Base-by-base conservation (phyloP, 306 rosid genomes). In the Sindora glabra region DNA sequence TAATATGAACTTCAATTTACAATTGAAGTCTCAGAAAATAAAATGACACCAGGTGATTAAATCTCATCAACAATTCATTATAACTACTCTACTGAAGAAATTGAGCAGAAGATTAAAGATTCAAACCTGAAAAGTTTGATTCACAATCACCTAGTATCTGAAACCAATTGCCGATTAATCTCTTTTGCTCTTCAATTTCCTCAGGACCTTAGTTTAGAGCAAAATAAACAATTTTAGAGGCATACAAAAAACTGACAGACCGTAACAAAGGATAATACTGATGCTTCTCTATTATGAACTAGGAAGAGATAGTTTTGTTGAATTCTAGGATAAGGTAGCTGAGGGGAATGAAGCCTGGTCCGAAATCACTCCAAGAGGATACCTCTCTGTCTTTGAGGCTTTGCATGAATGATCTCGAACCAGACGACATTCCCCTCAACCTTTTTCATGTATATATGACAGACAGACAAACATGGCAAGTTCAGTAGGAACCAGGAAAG, bases 261-360 rank as follows among this genome's bases (percentile, higher is more conserved):
- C n/a, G n/a, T n/a, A n/a, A n/a, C n/a, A n/a, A n/a, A n/a, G n/a
- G n/a, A n/a, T n/a, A n/a, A n/a, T n/a, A n/a, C n/a, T n/a, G n/a
- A n/a, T n/a, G n/a, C n/a, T n/a, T n/a, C n/a, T n/a, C n/a, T n/a
- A n/a, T n/a, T 41, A 15, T 19, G 22, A 9, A 54, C n/a, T 30
- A 34, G 24, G 46, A 50, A 37, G 72, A 37, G 23, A 42, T 10
- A 8, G 18, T 5, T 24, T 21, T 6, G 46, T 44, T 65, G 21
- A 53, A n/a, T n/a, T n/a, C n/a, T n/a, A n/a, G n/a, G n/a, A n/a
- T n/a, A n/a, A 15, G 5, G 33, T 42, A 62, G 89, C 55, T 86
- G 95, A 78, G 95, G 90, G 89, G 95, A 86, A 86, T 83, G 95
- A 86, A 83, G 87, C 85, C 95, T 86, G 90, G 90, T 86, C 95